These are phyloP conservation scores for Knufia petricola DNA, from an alignment of 2,329 filamentous ascomycete species.

Conservation along the genomic window DNA sequence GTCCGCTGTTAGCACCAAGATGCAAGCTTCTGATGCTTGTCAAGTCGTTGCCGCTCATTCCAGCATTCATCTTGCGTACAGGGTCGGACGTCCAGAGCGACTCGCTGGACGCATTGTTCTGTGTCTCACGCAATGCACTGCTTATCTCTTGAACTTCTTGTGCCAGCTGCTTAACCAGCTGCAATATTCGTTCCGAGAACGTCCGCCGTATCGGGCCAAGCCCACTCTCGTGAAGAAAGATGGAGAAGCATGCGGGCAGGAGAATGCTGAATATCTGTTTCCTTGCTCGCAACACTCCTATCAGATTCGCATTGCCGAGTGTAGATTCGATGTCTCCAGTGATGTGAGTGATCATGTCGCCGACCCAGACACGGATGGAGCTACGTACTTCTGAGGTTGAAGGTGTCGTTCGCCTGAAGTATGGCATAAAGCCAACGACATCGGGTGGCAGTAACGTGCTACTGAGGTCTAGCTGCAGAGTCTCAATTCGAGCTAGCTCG, in stretches of 20 bases:
- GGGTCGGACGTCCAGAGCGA: conserved; percentile 17
- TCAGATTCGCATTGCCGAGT: background rate
- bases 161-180: conserved; percentile 12
- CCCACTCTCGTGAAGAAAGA: conserved; percentile 38
- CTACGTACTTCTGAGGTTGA: conserved; percentile 51
- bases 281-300: conserved; percentile 54
- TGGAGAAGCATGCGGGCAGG: conserved; percentile 62
- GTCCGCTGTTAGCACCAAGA: conserved; percentile 12
- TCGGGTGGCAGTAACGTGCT: conserved; percentile 73
- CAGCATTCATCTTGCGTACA: conserved; percentile 9
- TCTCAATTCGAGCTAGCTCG: conserved; percentile 43
- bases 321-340: background rate
- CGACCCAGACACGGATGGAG: conserved; percentile 51
- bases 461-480: conserved; percentile 63
- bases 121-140: background rate
- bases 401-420: conserved; percentile 71
- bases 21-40: conserved; percentile 15
- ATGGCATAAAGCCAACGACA: conserved; percentile 75
- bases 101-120: background rate
- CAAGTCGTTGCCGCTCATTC: conserved; percentile 12
- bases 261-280: conserved; percentile 63
- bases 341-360: background rate
- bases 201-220: conserved; percentile 53
- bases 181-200: conserved; percentile 49
- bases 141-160: conserved; percentile 11